Base-by-base conservation (phyloP, 2,329 filamentous ascomycete genomes). In the Periconia sp. region DNA sequence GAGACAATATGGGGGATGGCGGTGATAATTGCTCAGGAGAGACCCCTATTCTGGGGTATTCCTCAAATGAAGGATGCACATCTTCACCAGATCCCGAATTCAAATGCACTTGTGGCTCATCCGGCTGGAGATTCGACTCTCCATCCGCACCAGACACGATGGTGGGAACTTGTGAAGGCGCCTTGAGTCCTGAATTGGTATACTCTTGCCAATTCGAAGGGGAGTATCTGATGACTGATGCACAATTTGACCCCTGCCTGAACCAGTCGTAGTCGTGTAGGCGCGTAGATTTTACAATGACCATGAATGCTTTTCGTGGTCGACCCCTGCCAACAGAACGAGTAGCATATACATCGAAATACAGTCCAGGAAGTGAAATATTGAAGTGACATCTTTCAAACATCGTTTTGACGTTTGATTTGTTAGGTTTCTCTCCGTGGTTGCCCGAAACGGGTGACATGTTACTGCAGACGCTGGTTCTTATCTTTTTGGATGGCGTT, bases 311-410 rank as follows among this genome's bases (percentile, higher is more conserved):
- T 51, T 76, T 79, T 15, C 66, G 67, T 9, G 77, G 77, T 27
- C 77, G 70, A 20, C 79, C 79, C 41, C 66, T 64, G 20, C 41
- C 59, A 55, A 61, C 30, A 19, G 23, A 47, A 18, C 52, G 63
- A n/a, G 74, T 76, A 15, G 75, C 75, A 20, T 74, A 75, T n/a
- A 77, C 76, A 53, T 80, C 74, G 49, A 79, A 64, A 54, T 78
- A 78, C 1, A 80, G 49, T 0, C 77, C 77, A 35, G 75, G 33
- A n/a, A 37, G 33, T 37, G 33, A 5, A n/a, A 37, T 37, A 11
- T 37, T 13, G 15, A 37, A n/a, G 5, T 37, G 33, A n/a, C 15
- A 14, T 37, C 33, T 37, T 5, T 37, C 33, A 37, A 37, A 13
- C 10, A 37, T 37, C 33, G 11, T 37, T n/a, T 37, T n/a, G 3